Evolutionary conservation across 495 filamentous ascomycete genomes (phyloP).

Genomic region (Xylaria bambusicola): DNA sequence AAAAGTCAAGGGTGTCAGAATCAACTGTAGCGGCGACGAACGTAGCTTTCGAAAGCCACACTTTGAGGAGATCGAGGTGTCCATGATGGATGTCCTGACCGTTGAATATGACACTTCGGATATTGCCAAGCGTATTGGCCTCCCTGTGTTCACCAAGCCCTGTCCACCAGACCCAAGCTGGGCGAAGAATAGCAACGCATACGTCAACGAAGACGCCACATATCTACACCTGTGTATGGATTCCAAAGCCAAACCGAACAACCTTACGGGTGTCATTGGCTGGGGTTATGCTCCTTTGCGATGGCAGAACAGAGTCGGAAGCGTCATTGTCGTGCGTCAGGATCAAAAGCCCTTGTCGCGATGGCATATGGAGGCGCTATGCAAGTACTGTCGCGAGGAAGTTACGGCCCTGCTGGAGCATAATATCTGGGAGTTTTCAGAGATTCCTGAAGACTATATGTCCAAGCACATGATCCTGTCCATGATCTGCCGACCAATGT

Average conservation of each 20-base stretch:
- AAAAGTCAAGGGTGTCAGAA: conserved; percentile 31
- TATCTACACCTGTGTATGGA: conserved; percentile 23
- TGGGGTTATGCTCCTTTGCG: conserved; percentile 8
- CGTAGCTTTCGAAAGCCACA: conserved; percentile 21
- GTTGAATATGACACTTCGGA: conserved; percentile 15
- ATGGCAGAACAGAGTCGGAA: conserved; percentile 23
- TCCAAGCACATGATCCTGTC: conserved; percentile 13
- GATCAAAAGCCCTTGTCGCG: conserved; percentile 23
- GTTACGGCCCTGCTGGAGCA: conserved; percentile 2
- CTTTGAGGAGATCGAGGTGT: conserved; percentile 32
- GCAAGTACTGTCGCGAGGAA: conserved; percentile 17
- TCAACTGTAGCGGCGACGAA: conserved; percentile 38
- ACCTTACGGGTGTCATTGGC: neutral
- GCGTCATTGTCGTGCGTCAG: conserved; percentile 21
- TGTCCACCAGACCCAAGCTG: neutral
- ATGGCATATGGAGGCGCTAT: conserved; percentile 22
- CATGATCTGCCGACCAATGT: conserved; percentile 24
- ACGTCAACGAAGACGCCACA: conserved; percentile 22
- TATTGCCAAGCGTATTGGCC: conserved; percentile 20
- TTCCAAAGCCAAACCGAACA: conserved; percentile 8
- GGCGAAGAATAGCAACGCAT: neutral
- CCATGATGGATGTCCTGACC: conserved; percentile 19
- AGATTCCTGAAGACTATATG: conserved; percentile 22
- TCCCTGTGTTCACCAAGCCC: conserved; percentile 14
- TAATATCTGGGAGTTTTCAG: conserved; percentile 11